These are phyloP conservation scores for Rheum nobile DNA, from an alignment of 148 eudicot genomes.

Conservation along the genomic window DNA sequence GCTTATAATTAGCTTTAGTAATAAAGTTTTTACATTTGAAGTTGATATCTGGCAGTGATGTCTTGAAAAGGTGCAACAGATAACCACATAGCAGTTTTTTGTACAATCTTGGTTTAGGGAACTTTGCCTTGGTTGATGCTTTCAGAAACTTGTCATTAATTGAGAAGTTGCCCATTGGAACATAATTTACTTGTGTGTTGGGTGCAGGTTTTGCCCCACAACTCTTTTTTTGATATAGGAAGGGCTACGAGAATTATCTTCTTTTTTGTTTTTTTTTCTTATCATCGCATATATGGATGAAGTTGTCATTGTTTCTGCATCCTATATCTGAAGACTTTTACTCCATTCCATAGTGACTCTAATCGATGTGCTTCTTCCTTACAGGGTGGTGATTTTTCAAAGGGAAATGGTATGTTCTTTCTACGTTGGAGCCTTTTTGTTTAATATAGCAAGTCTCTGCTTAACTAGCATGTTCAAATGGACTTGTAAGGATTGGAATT, in stretches of 20 bases:
- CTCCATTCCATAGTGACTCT: background rate
- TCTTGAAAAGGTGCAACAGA: background rate
- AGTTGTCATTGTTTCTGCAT: conserved; percentile 2
- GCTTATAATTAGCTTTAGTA: background rate
- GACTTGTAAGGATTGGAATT: conserved; percentile 43
- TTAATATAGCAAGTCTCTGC: conserved; percentile 25
- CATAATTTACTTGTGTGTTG: background rate
- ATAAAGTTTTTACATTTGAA: background rate
- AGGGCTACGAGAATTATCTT: background rate
- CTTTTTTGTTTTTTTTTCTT: background rate
- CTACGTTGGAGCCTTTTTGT: conserved; percentile 14
- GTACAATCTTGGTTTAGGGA: background rate
- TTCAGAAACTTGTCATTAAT: background rate
- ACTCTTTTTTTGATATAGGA: background rate
- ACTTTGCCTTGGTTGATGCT: background rate
- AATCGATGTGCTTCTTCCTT: conserved; percentile 14
- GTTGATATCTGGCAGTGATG: background rate
- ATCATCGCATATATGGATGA: background rate
- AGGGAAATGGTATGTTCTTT: conserved; percentile 79
- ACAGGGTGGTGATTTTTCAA: conserved; percentile 98
- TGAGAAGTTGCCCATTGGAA: background rate
- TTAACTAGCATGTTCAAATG: conserved; percentile 32
- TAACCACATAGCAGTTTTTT: background rate
- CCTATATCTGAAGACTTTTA: background rate
- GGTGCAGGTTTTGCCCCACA: background rate